A percentile compares a stretch with the other conserved stretches of the same genome.
These are phyloP conservation scores for Picea abies DNA, from an alignment of 83 land plant genomes.

Conservation along the genomic window DNA sequence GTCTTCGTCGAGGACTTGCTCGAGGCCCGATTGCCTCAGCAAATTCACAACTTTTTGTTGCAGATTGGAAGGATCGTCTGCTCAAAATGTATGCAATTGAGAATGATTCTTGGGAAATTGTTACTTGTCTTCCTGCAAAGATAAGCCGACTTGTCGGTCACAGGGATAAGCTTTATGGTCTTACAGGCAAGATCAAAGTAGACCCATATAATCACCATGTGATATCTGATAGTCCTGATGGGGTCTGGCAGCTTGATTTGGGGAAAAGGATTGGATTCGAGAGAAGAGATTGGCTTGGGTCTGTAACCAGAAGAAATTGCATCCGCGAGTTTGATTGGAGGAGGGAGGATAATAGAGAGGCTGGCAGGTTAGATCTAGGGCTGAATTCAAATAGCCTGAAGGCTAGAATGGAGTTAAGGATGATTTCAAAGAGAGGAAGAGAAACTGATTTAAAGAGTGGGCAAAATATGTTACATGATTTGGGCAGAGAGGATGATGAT, in stretches of 20 bases:
- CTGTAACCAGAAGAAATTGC: constrained; percentile 8
- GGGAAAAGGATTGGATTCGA: constrained; percentile 12
- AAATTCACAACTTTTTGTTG: constrained; percentile 25
- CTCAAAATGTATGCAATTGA: constrained; percentile 24
- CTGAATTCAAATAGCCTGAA: not conserved
- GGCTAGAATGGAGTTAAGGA: constrained; percentile 1
- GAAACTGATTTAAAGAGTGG: not conserved
- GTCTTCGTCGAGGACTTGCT: constrained; percentile 26
- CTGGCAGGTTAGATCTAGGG: not conserved
- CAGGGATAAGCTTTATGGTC: constrained; percentile 21
- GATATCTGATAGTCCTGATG: constrained; percentile 33
- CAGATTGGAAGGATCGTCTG: constrained; percentile 35
- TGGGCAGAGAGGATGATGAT: not conserved
- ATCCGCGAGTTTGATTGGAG: not conserved
- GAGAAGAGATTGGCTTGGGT: not conserved
- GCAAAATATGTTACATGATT: not conserved
- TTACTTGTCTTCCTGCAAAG: constrained; percentile 22
- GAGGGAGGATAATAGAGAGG: not conserved
- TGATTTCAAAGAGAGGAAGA: not conserved
- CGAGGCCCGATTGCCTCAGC: constrained; percentile 35
- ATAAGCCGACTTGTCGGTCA: constrained; percentile 30
- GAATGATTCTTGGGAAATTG: constrained; percentile 25
- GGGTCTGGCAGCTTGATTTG: constrained; percentile 33
- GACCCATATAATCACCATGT: constrained; percentile 31
- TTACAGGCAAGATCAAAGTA: constrained; percentile 34